Evolutionary conservation across 768 basidiomycete species (phyloP).

Genomic region (Calocybe cyanea): DNA sequence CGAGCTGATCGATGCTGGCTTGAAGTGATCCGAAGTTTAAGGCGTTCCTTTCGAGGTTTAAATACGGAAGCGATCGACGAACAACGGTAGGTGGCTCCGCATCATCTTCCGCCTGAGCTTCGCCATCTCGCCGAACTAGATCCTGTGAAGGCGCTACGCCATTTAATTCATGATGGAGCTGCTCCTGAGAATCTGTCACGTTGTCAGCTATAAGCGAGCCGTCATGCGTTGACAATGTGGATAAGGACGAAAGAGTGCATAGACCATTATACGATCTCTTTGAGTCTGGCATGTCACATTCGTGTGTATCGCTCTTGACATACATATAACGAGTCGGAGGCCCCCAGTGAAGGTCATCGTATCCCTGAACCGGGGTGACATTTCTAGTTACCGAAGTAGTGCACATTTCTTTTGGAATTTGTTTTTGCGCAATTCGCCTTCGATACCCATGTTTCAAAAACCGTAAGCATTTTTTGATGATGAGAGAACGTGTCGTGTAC

Average conservation of each 20-base stretch:
- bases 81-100: not conserved
- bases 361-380: conserved; percentile 4
- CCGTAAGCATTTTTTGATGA: conserved; percentile 9
- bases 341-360: conserved; percentile 13
- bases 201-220: not conserved
- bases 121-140: conserved; percentile 14
- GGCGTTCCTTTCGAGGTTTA: conserved; percentile 14
- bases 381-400: not conserved
- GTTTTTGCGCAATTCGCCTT: conserved; percentile 3
- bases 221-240: conserved; percentile 2
- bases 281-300: not conserved
- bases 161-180: conserved; percentile 23
- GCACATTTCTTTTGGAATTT: not conserved
- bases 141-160: conserved; percentile 23
- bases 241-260: not conserved
- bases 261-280: not conserved
- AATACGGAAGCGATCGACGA: conserved; percentile 1
- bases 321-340: conserved; percentile 15
- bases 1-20: conserved; percentile 21
- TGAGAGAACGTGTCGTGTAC: conserved; percentile 9
- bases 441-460: conserved; percentile 8
- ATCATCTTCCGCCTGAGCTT: not conserved
- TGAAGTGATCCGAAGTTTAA: conserved; percentile 22
- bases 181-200: conserved; percentile 17
- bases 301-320: conserved; percentile 8